Evolutionary conservation across 2,329 filamentous ascomycete species (phyloP).

Genomic region (Fusarium longipes): DNA sequence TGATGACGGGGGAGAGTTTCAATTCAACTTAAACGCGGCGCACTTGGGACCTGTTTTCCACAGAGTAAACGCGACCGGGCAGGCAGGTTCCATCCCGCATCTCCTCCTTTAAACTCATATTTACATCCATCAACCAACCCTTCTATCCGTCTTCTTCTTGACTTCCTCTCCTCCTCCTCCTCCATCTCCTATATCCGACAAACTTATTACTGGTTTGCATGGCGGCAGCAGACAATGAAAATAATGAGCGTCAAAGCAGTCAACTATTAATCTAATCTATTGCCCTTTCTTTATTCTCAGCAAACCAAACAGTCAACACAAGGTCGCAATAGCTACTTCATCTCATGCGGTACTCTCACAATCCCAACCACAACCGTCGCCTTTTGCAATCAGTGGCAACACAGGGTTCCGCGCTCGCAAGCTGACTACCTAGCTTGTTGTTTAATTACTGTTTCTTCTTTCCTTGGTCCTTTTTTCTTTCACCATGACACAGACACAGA

Average conservation of each 20-base stretch:
- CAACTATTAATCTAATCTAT: slow-evolving; percentile 39
- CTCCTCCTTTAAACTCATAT: slow-evolving; percentile 43
- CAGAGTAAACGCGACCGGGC: slow-evolving; percentile 29
- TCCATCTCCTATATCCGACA: slow-evolving; percentile 10
- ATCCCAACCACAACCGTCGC: background rate
- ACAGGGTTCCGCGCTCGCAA: slow-evolving; percentile 18
- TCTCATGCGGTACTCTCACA: slow-evolving; percentile 4
- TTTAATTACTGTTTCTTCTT: slow-evolving; percentile 28
- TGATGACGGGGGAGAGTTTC: background rate
- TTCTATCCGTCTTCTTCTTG: slow-evolving; percentile 28
- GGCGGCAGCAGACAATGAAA: slow-evolving; percentile 28
- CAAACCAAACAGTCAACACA: background rate
- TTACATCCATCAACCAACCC: slow-evolving; percentile 35
- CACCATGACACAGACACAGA: slow-evolving; percentile 64
- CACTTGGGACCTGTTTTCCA: slow-evolving; percentile 20
- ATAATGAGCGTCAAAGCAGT: slow-evolving; percentile 40
- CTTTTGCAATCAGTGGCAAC: slow-evolving; percentile 9
- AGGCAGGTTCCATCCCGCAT: slow-evolving; percentile 32
- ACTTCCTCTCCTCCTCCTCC: too few relatives aligned
- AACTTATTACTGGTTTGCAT: slow-evolving; percentile 31
- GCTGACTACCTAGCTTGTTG: slow-evolving; percentile 16
- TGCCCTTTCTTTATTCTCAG: slow-evolving; percentile 11
- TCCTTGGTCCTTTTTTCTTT: slow-evolving; percentile 50
- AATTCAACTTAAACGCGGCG: slow-evolving; percentile 16
- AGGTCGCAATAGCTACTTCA: background rate